Evolutionary conservation across 768 basidiomycete species (phyloP).

Genomic region (Auriscalpium orientale): DNA sequence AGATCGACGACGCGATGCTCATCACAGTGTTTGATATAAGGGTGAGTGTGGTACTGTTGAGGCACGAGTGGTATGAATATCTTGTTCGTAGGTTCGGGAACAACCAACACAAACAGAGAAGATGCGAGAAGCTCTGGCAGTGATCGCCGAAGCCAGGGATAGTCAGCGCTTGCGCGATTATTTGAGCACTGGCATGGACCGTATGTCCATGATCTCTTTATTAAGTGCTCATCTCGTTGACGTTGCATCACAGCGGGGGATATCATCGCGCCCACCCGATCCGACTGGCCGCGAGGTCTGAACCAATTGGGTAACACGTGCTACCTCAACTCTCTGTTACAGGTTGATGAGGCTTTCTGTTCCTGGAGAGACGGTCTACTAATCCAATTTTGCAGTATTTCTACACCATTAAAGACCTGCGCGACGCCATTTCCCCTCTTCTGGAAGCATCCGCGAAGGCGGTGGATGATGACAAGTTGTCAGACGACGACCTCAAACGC

Average conservation of each 20-base stretch:
- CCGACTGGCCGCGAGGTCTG: slow-evolving; percentile 76
- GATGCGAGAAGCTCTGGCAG: slow-evolving; percentile 63
- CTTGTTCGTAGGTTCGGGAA: slow-evolving; percentile 53
- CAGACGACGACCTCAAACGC: slow-evolving; percentile 73
- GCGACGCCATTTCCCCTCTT: slow-evolving; percentile 63
- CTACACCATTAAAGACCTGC: slow-evolving; percentile 88
- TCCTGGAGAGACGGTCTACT: not conserved
- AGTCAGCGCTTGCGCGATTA: slow-evolving; percentile 66
- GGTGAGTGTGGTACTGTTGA: slow-evolving; percentile 33
- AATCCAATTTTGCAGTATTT: slow-evolving; percentile 58
- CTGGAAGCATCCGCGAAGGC: slow-evolving; percentile 46
- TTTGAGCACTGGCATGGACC: slow-evolving; percentile 59
- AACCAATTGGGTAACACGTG: slow-evolving; percentile 89
- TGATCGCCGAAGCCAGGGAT: slow-evolving; percentile 69
- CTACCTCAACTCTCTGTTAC: slow-evolving; percentile 74
- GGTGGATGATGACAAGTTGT: slow-evolving; percentile 59
- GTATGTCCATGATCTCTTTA: slow-evolving; percentile 39
- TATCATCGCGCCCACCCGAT: slow-evolving; percentile 38
- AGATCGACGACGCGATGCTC: slow-evolving; percentile 74
- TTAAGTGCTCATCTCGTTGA: not conserved
- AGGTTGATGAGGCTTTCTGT: slow-evolving; percentile 32
- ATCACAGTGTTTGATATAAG: slow-evolving; percentile 65
- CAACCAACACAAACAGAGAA: slow-evolving; percentile 56
- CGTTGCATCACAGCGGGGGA: slow-evolving; percentile 49
- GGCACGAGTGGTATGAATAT: slow-evolving; percentile 5